Evolutionary conservation across 2,329 filamentous ascomycete genomes (phyloP).

Genomic region (Aspergillus spinulosporus): DNA sequence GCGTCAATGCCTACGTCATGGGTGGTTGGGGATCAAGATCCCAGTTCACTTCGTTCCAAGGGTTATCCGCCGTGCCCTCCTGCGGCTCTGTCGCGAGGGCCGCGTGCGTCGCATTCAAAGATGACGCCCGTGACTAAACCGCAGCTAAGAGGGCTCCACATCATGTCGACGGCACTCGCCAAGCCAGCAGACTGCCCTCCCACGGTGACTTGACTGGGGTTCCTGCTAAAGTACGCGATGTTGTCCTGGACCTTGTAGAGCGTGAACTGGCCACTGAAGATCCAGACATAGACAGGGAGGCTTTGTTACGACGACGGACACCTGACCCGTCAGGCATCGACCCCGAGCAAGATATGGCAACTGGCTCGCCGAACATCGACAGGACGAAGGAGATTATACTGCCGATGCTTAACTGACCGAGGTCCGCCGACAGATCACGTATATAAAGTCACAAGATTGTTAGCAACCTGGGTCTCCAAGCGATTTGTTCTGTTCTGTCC

Average conservation of each 20-base stretch:
- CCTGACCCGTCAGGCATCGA: too few species aligned
- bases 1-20: too few species aligned
- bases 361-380: too few species aligned
- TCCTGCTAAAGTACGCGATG: conserved; percentile 26
- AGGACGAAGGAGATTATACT: too few species aligned
- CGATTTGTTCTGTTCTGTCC: too few species aligned
- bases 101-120: conserved; percentile 34
- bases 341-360: too few species aligned
- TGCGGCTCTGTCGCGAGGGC: conserved; percentile 30
- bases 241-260: conserved; percentile 27
- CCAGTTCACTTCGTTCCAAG: too few species aligned
- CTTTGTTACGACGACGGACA: conserved; percentile 11
- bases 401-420: too few species aligned
- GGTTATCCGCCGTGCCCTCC: conserved; percentile 13
- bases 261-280: conserved; percentile 23
- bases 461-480: too few species aligned
- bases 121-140: conserved; percentile 32
- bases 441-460: too few species aligned
- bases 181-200: conserved; percentile 38
- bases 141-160: conserved; percentile 27
- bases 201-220: conserved; percentile 27
- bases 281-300: conserved; percentile 28
- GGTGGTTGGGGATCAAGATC: too few species aligned
- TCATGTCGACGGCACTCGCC: conserved; percentile 24
- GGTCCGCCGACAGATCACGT: too few species aligned